Base-by-base conservation (phyloP, 2,329 filamentous ascomycete species). In the Cladophialophora yegresii region DNA sequence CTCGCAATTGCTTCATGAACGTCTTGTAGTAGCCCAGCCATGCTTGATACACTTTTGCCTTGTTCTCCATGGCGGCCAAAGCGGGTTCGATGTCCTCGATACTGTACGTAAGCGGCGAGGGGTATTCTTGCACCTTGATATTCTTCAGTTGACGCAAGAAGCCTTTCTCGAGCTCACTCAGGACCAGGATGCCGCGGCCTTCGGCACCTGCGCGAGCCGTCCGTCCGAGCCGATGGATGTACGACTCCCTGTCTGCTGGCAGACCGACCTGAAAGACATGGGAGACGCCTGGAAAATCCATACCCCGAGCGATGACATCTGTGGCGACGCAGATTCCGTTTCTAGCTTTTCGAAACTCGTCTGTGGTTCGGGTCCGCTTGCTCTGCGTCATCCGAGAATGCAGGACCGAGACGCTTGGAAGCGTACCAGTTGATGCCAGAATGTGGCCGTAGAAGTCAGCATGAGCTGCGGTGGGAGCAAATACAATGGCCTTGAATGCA, bases 401-500 rank as follows among this genome's bases (percentile, higher is more conserved):
- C 62, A 99, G 93, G 68, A 87, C 82, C 71, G 30, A 84, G 72
- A 32, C 63, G 70, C 59, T 70, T 71, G 54, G 76, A 73, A 22
- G 79, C 63, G 22, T 75, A 69, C 57, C 74, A 72, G 12, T 60
- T 60, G 43, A 28, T 71, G 72, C 55, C 86, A 92, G 85, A 23
- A 89, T 77, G 12, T 83, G 79, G 26, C 82, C 79, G 86, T 50
- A 50, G 22, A 50, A 50, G 47, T 50, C 47, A 23, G 47, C 47
- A 13, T 50, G 47, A 50, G 47, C 84, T 0, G 91, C 96, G 23
- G 89, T 91, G 72, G 91, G 90, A 75, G 93, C 89, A 80, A 96
- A 99, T 49, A 96, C 81, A 65, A 99, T 96, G 20, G 91, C 91
- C 82, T 98, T 98, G 84, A 98, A 96, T 59, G 53, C 61, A 69